Base-by-base conservation (phyloP, 2,329 filamentous ascomycete genomes). In the Acephala macrosclerotiorum region DNA sequence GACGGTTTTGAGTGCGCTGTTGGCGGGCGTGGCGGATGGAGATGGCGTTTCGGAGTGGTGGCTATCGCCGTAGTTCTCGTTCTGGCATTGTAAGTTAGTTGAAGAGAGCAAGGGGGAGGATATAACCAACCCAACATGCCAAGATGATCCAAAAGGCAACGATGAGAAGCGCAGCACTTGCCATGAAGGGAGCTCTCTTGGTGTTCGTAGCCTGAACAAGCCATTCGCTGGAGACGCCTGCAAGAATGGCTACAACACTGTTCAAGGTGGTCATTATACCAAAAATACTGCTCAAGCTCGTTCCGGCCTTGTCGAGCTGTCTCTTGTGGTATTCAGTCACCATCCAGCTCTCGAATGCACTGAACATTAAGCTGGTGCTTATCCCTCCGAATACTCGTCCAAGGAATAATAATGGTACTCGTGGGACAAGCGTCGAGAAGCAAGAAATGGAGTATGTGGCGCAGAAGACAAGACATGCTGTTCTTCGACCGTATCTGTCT, bases 321-420 rank as follows among this genome's bases (percentile, higher is more conserved):
- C 81, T 76, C 49, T 79, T 77, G 58, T 85, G 82, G 70, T 82
- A 88, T 70, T 89, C 86, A 47, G 83, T 82, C 26, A 89, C 82
- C 79, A 89, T 85, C 86, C 86, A 89, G 70, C 83, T 85, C 74
- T 89, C 86, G 68, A 88, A 88, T 2, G 83, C 84, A 47, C 81
- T 86, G 78, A 85, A 88, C 38, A 89, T 79, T 49, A 89, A 75
- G 20, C 84, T 87, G 38, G 85, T 85, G 25, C 81, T 82, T 49
- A 89, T 66, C 1, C 87, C 87, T 26, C 84, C 85, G 2, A 88
- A 79, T 0, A 84, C 74, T 53, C 87, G 79, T 14, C 87, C 87
- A 0, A 80, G 62, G 61, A 87, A 83, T 5, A 89, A 77, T 12
- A 85, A 60, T 4, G 76, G 73, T 1, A 82, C 63, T 45, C 76